A percentile compares a stretch with the other conserved stretches of the same genome.
Conservation (phyloP, 768 basidiomycete genomes). For the Phallus indusiatus region DNA sequence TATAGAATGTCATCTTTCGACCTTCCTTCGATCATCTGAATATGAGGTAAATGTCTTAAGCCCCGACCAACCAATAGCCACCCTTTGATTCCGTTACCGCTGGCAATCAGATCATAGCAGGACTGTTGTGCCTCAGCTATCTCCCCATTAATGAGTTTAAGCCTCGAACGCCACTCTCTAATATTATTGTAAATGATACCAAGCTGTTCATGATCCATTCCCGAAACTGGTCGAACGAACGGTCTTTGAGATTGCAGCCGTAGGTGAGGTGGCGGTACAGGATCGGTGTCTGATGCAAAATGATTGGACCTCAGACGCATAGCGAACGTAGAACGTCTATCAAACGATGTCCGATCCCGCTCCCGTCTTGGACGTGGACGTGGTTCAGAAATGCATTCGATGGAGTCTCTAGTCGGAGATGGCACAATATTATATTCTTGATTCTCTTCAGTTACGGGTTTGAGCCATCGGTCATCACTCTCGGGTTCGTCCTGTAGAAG, state of each 20-base stretch:
- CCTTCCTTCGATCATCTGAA: slow-evolving; percentile 66
- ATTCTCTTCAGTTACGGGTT: slow-evolving; percentile 21
- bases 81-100: slow-evolving; percentile 59
- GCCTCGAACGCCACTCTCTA: slow-evolving; percentile 53
- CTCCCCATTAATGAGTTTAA: slow-evolving; percentile 66
- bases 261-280: slow-evolving; percentile 49
- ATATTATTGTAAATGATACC: slow-evolving; percentile 61
- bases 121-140: slow-evolving; percentile 60
- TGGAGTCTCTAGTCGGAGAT: not conserved
- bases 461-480: not conserved
- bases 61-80: slow-evolving; percentile 73
- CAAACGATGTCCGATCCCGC: not conserved
- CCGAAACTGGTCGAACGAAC: slow-evolving; percentile 68
- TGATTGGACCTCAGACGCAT: slow-evolving; percentile 5
- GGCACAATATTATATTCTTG: slow-evolving; percentile 23
- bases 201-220: slow-evolving; percentile 56
- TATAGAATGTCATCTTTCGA: slow-evolving; percentile 79
- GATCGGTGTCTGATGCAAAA: slow-evolving; percentile 19
- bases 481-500: not conserved
- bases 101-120: slow-evolving; percentile 63
- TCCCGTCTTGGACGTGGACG: slow-evolving; percentile 7
- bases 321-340: slow-evolving; percentile 10
- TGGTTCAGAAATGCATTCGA: not conserved
- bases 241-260: slow-evolving; percentile 60
- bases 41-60: slow-evolving; percentile 48